Percentiles rank a stretch among this genome's conserved stretches.
Conservation (phyloP, 257 asterid species). For the Fraxinus excelsior region DNA sequence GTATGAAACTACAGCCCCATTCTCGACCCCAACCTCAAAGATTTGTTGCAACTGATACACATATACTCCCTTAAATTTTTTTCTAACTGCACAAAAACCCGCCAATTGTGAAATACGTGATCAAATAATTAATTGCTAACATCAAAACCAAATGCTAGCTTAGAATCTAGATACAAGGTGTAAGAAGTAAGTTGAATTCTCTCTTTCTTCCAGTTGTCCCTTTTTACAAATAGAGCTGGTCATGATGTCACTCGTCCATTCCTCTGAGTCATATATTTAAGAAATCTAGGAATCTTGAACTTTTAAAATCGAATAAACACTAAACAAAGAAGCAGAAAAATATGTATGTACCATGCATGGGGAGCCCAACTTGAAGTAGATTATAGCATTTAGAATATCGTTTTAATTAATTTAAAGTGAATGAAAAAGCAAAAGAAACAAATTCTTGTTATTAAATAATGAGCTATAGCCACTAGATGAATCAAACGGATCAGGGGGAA, state of each 20-base stretch:
- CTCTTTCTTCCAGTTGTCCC: background rate
- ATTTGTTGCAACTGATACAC: background rate
- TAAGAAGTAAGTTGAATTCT: background rate
- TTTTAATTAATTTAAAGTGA: background rate
- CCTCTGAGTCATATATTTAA: background rate
- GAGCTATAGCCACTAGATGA: background rate
- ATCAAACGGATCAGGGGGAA: background rate
- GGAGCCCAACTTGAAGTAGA: background rate
- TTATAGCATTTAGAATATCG: background rate
- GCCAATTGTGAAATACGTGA: background rate
- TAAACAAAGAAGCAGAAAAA: background rate
- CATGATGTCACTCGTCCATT: background rate
- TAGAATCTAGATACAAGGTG: background rate
- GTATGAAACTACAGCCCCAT: too few species aligned
- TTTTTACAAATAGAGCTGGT: background rate
- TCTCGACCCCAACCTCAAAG: background rate
- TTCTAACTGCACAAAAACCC: too few species aligned
- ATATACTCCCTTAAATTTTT: background rate
- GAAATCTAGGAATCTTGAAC: background rate
- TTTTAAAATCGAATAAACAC: background rate
- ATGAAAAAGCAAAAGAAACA: background rate
- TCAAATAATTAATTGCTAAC: background rate
- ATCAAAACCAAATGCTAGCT: background rate
- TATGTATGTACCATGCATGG: constrained; percentile 9
- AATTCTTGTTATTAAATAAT: too few species aligned